Evolutionary conservation across 129 eudicot species (phyloP).

Genomic region (Dittrichia graveolens): DNA sequence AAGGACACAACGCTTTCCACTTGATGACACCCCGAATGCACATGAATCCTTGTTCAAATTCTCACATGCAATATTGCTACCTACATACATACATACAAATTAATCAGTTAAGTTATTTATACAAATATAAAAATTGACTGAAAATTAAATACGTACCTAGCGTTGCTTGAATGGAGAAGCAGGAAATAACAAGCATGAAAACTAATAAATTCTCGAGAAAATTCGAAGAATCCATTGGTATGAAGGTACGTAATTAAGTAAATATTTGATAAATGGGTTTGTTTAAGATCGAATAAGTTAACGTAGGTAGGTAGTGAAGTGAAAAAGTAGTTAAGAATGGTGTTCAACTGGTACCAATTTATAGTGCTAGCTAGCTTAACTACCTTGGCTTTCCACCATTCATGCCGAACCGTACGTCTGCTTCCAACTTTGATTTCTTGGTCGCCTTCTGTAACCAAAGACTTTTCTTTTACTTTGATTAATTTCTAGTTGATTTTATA

Average conservation of each 20-base stretch:
- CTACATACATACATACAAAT: slow-evolving; percentile 22
- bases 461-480: slow-evolving; percentile 25
- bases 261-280: too few relatives aligned
- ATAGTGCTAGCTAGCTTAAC: slow-evolving; percentile 11
- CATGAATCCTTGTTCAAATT: slow-evolving; percentile 66
- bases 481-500: neutral
- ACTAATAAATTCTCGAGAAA: slow-evolving; percentile 23
- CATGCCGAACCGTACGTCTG: slow-evolving; percentile 22
- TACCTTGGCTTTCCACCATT: slow-evolving; percentile 36
- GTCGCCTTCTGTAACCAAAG: slow-evolving; percentile 20
- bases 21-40: slow-evolving; percentile 73
- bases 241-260: neutral
- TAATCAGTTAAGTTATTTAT: neutral
- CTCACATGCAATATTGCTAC: slow-evolving; percentile 60
- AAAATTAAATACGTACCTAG: too few relatives aligned
- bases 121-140: neutral
- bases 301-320: slow-evolving; percentile 16
- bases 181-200: slow-evolving; percentile 29
- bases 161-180: slow-evolving; percentile 43
- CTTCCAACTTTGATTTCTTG: slow-evolving; percentile 3
- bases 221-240: slow-evolving; percentile 38
- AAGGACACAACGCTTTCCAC: slow-evolving; percentile 86
- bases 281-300: neutral
- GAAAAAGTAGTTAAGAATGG: slow-evolving; percentile 9
- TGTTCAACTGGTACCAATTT: slow-evolving; percentile 27